phyloP scores from a whole-genome alignment of 768 basidiomycete species.

The Russula ochroleuca region DNA sequence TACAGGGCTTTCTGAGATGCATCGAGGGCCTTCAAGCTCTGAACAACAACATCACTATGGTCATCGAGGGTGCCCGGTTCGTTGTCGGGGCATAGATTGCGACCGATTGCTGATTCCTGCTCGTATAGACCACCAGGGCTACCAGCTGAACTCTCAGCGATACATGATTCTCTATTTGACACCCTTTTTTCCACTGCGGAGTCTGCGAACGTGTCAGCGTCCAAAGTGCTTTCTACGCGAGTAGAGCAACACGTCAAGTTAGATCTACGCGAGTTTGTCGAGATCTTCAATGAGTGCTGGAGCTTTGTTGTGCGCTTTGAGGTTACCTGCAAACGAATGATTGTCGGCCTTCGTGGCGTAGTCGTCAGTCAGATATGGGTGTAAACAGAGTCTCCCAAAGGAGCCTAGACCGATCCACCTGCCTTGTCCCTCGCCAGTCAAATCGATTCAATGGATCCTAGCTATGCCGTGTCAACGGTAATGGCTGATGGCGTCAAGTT shows the following conservation, averaged over 20 bases:
- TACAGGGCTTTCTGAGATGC: too few species aligned
- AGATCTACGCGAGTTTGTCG: constrained; percentile 67
- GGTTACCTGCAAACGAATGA: constrained; percentile 82
- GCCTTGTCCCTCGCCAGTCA: too few species aligned
- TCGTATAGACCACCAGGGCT: constrained; percentile 37
- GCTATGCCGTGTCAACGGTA: too few species aligned
- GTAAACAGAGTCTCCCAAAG: background rate
- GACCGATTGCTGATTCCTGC: background rate
- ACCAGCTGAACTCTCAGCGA: constrained; percentile 41
- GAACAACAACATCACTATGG: too few species aligned
- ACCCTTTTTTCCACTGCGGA: constrained; percentile 78
- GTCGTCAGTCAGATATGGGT: constrained; percentile 68
- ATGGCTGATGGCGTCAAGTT: too few species aligned
- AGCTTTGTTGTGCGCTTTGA: constrained; percentile 86
- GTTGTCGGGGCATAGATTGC: too few species aligned
- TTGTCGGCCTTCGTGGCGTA: constrained; percentile 84
- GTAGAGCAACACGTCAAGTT: constrained; percentile 76
- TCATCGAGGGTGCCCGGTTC: too few species aligned
- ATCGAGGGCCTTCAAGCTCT: too few species aligned
- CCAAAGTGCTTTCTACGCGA: constrained; percentile 72
- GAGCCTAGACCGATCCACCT: background rate
- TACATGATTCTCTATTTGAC: constrained; percentile 68
- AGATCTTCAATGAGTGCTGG: too few species aligned
- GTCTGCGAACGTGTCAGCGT: constrained; percentile 75
- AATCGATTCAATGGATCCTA: too few species aligned